phyloP scores from a whole-genome alignment of 1,284 basidiomycete genomes.

The Boletus putidus region DNA sequence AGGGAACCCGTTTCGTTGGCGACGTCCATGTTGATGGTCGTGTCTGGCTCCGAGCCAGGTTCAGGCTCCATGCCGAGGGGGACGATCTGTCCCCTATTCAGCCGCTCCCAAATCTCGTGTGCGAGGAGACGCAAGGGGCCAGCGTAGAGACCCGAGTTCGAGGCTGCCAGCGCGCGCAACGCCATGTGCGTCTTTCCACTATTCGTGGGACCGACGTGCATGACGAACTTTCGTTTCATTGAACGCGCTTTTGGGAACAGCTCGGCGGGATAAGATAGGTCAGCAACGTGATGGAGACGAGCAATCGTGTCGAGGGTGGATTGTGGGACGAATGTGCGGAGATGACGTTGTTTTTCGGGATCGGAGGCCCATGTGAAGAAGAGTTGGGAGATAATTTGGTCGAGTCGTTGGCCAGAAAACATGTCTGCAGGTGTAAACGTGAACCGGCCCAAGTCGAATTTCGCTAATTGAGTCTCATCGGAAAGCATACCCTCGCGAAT shows the following conservation, averaged over 20 bases:
- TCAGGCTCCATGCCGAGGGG: constrained; percentile 52
- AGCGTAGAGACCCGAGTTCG: constrained; percentile 79
- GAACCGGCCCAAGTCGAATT: constrained; percentile 35
- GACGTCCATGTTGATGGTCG: constrained; percentile 39
- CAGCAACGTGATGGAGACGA: constrained; percentile 36
- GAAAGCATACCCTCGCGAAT: constrained; percentile 34
- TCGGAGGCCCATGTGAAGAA: constrained; percentile 46
- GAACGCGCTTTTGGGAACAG: constrained; percentile 39
- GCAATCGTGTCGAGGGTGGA: constrained; percentile 38
- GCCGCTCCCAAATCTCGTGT: constrained; percentile 91
- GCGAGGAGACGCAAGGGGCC: constrained; percentile 92
- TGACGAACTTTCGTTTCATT: constrained; percentile 76
- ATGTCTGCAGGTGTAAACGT: constrained; percentile 19
- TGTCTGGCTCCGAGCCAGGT: constrained; percentile 27
- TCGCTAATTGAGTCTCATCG: constrained; percentile 15
- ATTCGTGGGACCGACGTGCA: constrained; percentile 98
- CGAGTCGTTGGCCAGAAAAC: constrained; percentile 25
- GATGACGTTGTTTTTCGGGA: constrained; percentile 26
- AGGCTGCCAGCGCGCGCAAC: constrained; percentile 81
- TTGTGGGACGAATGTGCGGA: constrained; percentile 26
- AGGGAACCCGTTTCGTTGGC: constrained; percentile 23
- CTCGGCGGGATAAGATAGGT: constrained; percentile 42
- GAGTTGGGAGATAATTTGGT: constrained; percentile 40
- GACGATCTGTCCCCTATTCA: constrained; percentile 87
- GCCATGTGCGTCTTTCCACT: constrained; percentile 97